A percentile compares a stretch with the other conserved stretches of the same genome.
These are phyloP conservation scores for Trametes elegans DNA, from an alignment of 768 basidiomycete species.

Conservation along the genomic window DNA sequence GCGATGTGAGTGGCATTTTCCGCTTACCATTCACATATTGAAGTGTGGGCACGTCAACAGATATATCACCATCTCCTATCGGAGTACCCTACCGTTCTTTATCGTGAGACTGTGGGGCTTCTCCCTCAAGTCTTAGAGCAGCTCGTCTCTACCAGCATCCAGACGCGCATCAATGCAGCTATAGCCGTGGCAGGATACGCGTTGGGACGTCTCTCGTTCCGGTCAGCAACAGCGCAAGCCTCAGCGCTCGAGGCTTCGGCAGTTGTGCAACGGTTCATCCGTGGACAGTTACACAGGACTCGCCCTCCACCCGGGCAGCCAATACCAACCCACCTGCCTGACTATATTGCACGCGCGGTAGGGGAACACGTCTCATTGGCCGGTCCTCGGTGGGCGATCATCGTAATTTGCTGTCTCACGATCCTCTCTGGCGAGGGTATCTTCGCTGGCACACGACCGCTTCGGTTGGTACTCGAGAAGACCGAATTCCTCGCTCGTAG, in stretches of 20 bases:
- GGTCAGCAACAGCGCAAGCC: neutral
- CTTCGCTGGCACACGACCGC: constrained; percentile 38
- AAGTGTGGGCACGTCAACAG: neutral
- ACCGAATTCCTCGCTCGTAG: constrained; percentile 35
- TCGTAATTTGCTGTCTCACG: constrained; percentile 45
- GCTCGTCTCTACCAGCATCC: neutral
- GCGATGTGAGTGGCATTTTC: neutral
- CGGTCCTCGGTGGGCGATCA: constrained; percentile 43
- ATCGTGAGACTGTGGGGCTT: neutral
- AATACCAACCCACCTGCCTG: neutral
- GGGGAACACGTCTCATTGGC: neutral
- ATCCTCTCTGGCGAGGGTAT: constrained; percentile 44
- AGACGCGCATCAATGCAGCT: neutral
- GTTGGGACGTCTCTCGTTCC: neutral
- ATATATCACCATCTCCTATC: constrained; percentile 5
- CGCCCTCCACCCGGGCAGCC: neutral
- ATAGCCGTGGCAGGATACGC: constrained; percentile 11
- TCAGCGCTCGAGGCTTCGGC: neutral
- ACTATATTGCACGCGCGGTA: neutral
- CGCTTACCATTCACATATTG: no score
- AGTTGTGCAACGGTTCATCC: neutral
- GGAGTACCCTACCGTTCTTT: constrained; percentile 7
- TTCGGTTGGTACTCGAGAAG: constrained; percentile 39
- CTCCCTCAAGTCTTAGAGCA: neutral
- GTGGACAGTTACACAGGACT: neutral